These are phyloP conservation scores for Geopyxis carbonaria DNA, from an alignment of 495 filamentous ascomycete genomes.

Conservation along the genomic window DNA sequence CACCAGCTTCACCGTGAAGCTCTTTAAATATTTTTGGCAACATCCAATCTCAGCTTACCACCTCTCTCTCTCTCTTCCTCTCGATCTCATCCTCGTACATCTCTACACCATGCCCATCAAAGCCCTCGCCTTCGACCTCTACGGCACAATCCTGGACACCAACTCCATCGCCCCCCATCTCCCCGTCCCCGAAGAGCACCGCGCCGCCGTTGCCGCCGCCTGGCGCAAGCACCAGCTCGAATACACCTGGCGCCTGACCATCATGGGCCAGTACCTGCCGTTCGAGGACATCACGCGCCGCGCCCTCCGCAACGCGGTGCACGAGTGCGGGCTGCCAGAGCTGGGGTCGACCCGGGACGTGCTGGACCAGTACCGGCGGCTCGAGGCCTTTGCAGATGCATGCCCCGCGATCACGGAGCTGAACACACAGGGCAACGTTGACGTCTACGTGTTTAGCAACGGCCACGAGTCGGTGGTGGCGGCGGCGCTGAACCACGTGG, in stretches of 20 bases:
- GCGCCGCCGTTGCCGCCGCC: conserved; percentile 37
- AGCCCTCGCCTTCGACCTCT: conserved; percentile 57
- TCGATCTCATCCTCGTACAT: too few species aligned
- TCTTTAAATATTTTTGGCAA: too few species aligned
- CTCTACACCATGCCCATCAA: conserved; percentile 26
- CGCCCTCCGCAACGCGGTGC: conserved; percentile 47
- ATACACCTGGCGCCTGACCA: conserved; percentile 68
- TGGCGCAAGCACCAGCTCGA: conserved; percentile 55
- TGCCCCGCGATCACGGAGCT: conserved; percentile 33
- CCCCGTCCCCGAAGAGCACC: conserved; percentile 32
- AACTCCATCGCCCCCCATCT: conserved; percentile 43
- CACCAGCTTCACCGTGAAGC: too few species aligned
- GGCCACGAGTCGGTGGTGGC: conserved; percentile 48
- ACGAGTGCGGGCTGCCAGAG: too few species aligned
- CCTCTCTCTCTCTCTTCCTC: too few species aligned
- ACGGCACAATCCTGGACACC: conserved; percentile 56
- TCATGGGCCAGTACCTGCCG: conserved; percentile 55
- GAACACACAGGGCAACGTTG: too few species aligned
- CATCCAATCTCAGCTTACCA: too few species aligned
- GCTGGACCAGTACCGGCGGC: conserved; percentile 53
- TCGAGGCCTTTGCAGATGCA: conserved; percentile 56
- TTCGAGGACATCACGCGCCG: conserved; percentile 49
- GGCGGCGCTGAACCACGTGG: conserved; percentile 34
- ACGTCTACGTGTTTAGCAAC: conserved; percentile 58
- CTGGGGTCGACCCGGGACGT: too few species aligned